Conservation (phyloP, 768 basidiomycete genomes). For the Amanita subjunquillea region DNA sequence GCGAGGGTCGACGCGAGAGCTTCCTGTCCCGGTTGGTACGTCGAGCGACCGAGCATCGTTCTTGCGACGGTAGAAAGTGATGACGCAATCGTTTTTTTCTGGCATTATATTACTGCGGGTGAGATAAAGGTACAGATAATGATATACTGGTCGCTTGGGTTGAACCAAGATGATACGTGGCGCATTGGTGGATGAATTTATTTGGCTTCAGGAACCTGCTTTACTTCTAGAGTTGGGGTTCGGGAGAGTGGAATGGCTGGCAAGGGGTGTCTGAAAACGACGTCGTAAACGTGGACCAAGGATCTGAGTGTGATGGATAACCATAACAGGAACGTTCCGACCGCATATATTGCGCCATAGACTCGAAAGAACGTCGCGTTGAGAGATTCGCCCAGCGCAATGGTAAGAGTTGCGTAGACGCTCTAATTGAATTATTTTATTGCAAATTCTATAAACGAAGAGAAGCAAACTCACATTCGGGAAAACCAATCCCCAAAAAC, state of each 20-base stretch:
- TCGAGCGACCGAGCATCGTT: too few species aligned
- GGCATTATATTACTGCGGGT: too few species aligned
- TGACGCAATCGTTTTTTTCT: too few species aligned
- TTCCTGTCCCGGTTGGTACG: too few species aligned
- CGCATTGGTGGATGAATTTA: background rate
- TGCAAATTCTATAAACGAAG: background rate
- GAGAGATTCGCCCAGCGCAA: conserved; percentile 37
- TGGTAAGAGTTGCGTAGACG: conserved; percentile 59
- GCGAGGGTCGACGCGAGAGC: too few species aligned
- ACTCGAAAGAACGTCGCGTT: conserved; percentile 46
- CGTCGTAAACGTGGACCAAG: conserved; percentile 9
- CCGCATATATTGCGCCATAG: conserved; percentile 45
- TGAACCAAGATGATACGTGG: too few species aligned
- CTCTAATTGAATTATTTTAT: conserved; percentile 22
- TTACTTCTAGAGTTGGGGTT: background rate
- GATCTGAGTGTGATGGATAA: conserved; percentile 35
- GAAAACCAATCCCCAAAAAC: conserved; percentile 64
- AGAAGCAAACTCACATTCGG: conserved; percentile 38
- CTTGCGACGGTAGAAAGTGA: too few species aligned
- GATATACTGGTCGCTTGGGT: too few species aligned
- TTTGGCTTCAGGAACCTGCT: background rate
- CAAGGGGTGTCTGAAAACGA: background rate
- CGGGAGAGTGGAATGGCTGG: background rate
- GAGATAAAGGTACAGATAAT: too few species aligned
- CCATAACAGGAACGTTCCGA: conserved; percentile 44